Conservation (phyloP, 2,329 filamentous ascomycete species). For the Nemania diffusa region DNA sequence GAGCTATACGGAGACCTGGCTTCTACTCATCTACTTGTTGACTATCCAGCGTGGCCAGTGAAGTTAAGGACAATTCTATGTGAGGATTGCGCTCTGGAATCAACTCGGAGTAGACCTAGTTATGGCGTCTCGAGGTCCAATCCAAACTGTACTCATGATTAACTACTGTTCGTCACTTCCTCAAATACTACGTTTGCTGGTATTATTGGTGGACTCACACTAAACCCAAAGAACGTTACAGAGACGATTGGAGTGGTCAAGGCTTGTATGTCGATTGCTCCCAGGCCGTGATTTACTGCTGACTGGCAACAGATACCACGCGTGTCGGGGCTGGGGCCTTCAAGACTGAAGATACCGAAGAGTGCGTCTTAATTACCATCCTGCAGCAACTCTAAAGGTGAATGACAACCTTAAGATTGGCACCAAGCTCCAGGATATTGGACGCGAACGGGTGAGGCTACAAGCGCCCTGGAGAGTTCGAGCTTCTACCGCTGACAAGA, state of each 20-base stretch:
- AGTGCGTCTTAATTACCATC: neutral
- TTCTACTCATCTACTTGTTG: neutral
- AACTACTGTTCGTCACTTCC: neutral
- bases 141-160: neutral
- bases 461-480: neutral
- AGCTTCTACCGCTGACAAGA: neutral
- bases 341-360: constrained; percentile 2
- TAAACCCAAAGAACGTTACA: neutral
- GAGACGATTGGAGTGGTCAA: constrained; percentile 1
- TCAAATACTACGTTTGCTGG: neutral
- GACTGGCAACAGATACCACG: neutral
- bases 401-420: constrained; percentile 37
- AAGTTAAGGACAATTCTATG: too few relatives aligned
- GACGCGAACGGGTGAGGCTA: constrained; percentile 43
- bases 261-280: neutral
- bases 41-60: neutral
- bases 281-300: neutral
- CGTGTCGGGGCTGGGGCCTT: constrained; percentile 4
- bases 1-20: neutral
- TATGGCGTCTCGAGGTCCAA: neutral
- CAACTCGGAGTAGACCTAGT: neutral
- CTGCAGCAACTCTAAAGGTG: neutral
- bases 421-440: constrained; percentile 50
- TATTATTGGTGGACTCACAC: constrained; percentile 1
- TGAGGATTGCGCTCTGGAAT: neutral